Base-by-base conservation (phyloP, 2,329 filamentous ascomycete species). In the Tolypocladium sp. region DNA sequence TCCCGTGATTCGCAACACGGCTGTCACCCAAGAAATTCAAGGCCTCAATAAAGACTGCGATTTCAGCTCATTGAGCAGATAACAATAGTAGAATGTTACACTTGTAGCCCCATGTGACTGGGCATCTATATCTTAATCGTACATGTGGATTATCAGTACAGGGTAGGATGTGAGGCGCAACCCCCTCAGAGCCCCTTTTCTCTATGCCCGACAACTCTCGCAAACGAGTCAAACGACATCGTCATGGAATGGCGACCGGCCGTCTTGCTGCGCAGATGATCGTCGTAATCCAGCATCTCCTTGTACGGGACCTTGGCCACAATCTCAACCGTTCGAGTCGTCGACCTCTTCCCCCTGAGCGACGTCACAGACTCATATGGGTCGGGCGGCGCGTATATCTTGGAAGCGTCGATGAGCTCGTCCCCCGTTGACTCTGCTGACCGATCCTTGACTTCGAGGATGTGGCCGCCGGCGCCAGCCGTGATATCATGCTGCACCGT, bases 241-340 rank as follows among this genome's bases (percentile, higher is more conserved):
- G 80, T 82, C 70, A 85, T 76, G 6, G 80, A 77, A 67, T 86
- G 83, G 2, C 94, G 81, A 0, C 94, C 94, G 3, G 88, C 90
- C 4, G 93, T 99, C 77, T 96, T 82, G 73, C 91, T 92, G 57
- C 94, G 81, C 63, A 99, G 75, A 70, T 95, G 90, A 71, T 91
- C 91, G 66, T 97, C 79, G 73, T 97, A 99, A 49, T 93, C 90
- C 41, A 97, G 87, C 91, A 97, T 97, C 74, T 97, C 93, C 75
- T 94, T 95, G 67, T 97, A 79, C 38, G 94, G 94, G 35, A 97
- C 93, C 67, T 90, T 86, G 27, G 92, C 94, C 13, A 88, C 86
- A 65, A 99, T 91, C 56, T 88, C 82, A 60, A 81, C 77, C 76
- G 77, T 79, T 53, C 78, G 75, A 58, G 76, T 73, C 40, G 73